Percentiles rank a stretch among this genome's conserved stretches.
phyloP scores from a whole-genome alignment of 495 filamentous ascomycete species.

The Hypoxylon rickii region DNA sequence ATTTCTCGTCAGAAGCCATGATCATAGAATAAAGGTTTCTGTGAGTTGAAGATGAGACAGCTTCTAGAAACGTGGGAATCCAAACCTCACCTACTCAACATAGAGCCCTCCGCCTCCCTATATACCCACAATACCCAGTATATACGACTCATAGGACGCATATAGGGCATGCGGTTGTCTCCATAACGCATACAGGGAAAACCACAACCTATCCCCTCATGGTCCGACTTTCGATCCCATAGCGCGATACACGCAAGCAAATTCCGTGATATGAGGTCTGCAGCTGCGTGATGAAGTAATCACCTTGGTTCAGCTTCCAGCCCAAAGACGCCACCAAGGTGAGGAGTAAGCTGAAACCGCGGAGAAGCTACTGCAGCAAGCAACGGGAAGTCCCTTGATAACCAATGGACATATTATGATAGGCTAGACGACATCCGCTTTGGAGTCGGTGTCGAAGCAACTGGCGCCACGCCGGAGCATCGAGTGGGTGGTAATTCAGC shows the following conservation, averaged over 20 bases:
- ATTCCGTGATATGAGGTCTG: not conserved
- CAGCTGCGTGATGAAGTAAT: not conserved
- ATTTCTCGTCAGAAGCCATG: conserved; percentile 23
- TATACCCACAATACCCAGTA: too few species aligned
- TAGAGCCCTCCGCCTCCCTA: too few species aligned
- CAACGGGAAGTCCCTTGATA: not conserved
- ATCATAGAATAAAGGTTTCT: conserved; percentile 1
- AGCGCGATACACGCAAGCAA: not conserved
- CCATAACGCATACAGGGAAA: not conserved
- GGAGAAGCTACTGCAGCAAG: not conserved
- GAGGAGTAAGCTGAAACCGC: not conserved
- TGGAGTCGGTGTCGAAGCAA: conserved; percentile 1
- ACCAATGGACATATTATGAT: conserved; percentile 15
- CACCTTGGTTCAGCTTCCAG: not conserved
- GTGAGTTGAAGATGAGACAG: not conserved
- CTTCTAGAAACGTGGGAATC: not conserved
- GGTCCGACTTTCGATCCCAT: not conserved
- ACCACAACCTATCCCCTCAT: not conserved
- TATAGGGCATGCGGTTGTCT: not conserved
- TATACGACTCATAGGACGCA: not conserved
- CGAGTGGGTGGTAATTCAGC: not conserved
- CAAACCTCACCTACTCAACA: too few species aligned
- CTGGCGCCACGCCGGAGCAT: not conserved
- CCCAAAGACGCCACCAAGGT: not conserved
- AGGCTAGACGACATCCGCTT: not conserved